These are phyloP conservation scores for Mycena leptocephala DNA, from an alignment of 768 basidiomycete genomes.

Conservation along the genomic window DNA sequence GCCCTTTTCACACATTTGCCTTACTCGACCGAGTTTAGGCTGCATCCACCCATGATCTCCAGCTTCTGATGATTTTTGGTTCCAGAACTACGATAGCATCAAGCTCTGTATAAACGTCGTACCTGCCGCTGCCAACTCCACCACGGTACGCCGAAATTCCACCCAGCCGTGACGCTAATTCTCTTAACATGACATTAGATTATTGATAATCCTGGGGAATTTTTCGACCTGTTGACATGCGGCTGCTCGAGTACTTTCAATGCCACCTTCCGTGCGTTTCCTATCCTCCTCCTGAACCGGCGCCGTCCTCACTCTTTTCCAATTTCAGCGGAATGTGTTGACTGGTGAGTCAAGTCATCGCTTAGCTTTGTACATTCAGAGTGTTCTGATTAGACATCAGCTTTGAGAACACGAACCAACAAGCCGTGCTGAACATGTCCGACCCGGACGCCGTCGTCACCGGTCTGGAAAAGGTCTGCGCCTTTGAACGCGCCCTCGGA, in stretches of 20 bases:
- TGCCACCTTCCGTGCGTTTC: constrained; percentile 42
- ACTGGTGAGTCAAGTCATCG: constrained; percentile 64
- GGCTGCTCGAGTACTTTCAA: constrained; percentile 69
- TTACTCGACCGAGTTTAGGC: neutral
- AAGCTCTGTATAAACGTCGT: constrained; percentile 72
- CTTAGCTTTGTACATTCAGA: neutral
- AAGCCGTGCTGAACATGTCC: constrained; percentile 62
- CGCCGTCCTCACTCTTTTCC: constrained; percentile 44
- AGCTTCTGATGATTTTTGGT: neutral
- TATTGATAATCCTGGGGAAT: constrained; percentile 70
- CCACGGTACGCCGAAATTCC: constrained; percentile 55
- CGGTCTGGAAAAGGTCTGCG: constrained; percentile 70
- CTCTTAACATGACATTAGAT: constrained; percentile 54
- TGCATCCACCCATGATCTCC: neutral
- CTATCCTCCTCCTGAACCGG: constrained; percentile 41
- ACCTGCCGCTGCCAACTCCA: constrained; percentile 71
- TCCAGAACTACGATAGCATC: constrained; percentile 67
- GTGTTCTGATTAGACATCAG: constrained; percentile 45
- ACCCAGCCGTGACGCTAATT: neutral
- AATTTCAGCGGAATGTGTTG: constrained; percentile 72
- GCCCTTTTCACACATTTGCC: neutral
- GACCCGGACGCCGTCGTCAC: constrained; percentile 65
- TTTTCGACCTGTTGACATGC: constrained; percentile 48
- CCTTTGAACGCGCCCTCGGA: constrained; percentile 66
- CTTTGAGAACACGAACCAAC: constrained; percentile 73